phyloP scores from a whole-genome alignment of 2,329 filamentous ascomycete species.

The Coniosporium tulheliwenetii region DNA sequence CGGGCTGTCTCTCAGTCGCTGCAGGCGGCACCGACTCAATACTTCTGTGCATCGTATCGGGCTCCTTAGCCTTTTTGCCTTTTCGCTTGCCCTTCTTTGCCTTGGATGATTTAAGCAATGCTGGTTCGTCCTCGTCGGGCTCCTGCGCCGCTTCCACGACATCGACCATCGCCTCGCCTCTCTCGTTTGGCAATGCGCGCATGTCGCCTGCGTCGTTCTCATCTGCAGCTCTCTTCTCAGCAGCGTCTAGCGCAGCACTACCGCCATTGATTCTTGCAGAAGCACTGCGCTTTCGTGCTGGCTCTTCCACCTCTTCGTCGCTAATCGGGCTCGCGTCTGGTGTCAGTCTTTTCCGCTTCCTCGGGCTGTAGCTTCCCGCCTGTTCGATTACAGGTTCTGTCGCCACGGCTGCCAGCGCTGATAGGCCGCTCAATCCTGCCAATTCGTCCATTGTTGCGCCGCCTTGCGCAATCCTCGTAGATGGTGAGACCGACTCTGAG shows the following conservation, averaged over 20 bases:
- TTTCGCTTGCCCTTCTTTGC: conserved; percentile 30
- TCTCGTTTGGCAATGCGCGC: conserved; percentile 3
- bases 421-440: conserved; percentile 8
- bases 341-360: conserved; percentile 29
- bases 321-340: conserved; percentile 21
- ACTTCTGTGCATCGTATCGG: neutral
- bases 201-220: conserved; percentile 17
- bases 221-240: conserved; percentile 11
- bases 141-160: conserved; percentile 24
- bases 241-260: neutral
- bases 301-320: conserved; percentile 17
- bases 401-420: conserved; percentile 10
- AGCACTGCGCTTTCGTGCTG: conserved; percentile 16
- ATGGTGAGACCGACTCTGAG: conserved; percentile 20
- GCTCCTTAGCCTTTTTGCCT: conserved; percentile 23
- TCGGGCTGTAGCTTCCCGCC: conserved; percentile 8
- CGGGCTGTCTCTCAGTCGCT: neutral
- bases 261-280: conserved; percentile 4
- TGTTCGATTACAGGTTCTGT: neutral
- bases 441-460: conserved; percentile 13
- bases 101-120: conserved; percentile 20
- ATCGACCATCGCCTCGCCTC: conserved; percentile 18
- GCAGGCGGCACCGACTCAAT: conserved; percentile 1
- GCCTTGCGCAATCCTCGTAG: conserved; percentile 11
- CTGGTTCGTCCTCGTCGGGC: conserved; percentile 6